Conservation (phyloP, 2,329 filamentous ascomycete genomes). For the Penicillium psychrosexuale region DNA sequence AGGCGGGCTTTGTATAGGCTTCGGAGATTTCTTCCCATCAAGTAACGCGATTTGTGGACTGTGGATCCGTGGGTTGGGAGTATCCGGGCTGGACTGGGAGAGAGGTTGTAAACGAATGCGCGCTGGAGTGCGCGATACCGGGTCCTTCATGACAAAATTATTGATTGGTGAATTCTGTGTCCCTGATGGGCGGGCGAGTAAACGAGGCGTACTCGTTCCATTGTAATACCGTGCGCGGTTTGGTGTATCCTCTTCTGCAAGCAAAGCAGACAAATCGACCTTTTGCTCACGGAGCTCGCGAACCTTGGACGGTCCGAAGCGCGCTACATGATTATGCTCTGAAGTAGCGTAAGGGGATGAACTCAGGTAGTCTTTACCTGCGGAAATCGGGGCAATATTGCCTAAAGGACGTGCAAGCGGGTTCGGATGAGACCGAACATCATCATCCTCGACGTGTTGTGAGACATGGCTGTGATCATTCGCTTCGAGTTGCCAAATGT, state of each 20-base stretch:
- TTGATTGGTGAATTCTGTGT: slow-evolving; percentile 13
- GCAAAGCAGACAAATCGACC: slow-evolving; percentile 34
- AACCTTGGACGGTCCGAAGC: slow-evolving; percentile 33
- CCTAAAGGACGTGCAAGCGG: slow-evolving; percentile 36
- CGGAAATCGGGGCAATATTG: slow-evolving; percentile 23
- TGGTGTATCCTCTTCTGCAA: slow-evolving; percentile 35
- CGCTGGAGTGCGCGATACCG: slow-evolving; percentile 18
- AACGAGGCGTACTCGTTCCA: slow-evolving; percentile 32
- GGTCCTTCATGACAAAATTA: slow-evolving; percentile 14
- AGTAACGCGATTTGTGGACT: background rate
- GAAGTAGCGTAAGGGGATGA: slow-evolving; percentile 33
- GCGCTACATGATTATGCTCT: slow-evolving; percentile 26
- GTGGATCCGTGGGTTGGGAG: background rate
- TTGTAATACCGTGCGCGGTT: slow-evolving; percentile 39
- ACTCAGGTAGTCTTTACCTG: slow-evolving; percentile 20
- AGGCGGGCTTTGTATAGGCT: background rate
- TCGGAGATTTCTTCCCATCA: background rate
- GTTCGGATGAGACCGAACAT: slow-evolving; percentile 17
- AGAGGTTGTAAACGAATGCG: slow-evolving; percentile 24
- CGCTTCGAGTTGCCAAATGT: slow-evolving; percentile 50
- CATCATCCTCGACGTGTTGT: slow-evolving; percentile 26
- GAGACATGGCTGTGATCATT: slow-evolving; percentile 36
- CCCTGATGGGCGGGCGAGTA: slow-evolving; percentile 17
- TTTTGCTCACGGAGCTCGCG: slow-evolving; percentile 34
- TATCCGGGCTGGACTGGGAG: slow-evolving; percentile 26